These are phyloP conservation scores for Lactarius hatsudake DNA, from an alignment of 768 basidiomycete genomes.

Conservation along the genomic window DNA sequence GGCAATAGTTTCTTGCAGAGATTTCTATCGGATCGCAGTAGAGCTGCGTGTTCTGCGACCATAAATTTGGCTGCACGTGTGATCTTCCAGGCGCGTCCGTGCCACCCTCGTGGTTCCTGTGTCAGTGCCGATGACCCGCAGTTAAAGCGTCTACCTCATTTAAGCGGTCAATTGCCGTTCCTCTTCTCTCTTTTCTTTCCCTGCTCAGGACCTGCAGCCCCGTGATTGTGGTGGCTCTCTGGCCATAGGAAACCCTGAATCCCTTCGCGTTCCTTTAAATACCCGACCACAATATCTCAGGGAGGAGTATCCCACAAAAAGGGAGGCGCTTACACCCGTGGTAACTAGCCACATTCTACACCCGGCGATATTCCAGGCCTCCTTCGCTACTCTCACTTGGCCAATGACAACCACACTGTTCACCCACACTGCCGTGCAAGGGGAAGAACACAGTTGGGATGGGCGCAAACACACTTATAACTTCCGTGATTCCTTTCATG, in stretches of 20 bases:
- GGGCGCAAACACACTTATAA: slow-evolving; percentile 16
- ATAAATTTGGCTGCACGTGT: slow-evolving; percentile 22
- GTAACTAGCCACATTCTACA: slow-evolving; percentile 11
- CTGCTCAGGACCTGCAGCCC: slow-evolving; percentile 11
- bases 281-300: slow-evolving; percentile 8
- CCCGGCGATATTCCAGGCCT: slow-evolving; percentile 2
- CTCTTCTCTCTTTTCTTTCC: slow-evolving; percentile 9
- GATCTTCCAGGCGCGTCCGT: slow-evolving; percentile 26
- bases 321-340: neutral
- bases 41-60: slow-evolving; percentile 17
- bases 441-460: slow-evolving; percentile 5
- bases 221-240: slow-evolving; percentile 1
- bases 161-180: slow-evolving; percentile 13
- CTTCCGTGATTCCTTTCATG: neutral
- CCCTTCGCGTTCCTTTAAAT: slow-evolving; percentile 7
- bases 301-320: slow-evolving; percentile 2
- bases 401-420: slow-evolving; percentile 17
- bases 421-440: slow-evolving; percentile 8
- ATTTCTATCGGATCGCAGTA: slow-evolving; percentile 22
- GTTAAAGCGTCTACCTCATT: slow-evolving; percentile 22
- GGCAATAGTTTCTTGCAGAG: slow-evolving; percentile 21
- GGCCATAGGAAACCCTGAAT: slow-evolving; percentile 3
- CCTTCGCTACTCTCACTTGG: neutral
- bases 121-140: slow-evolving; percentile 11
- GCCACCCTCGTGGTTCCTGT: slow-evolving; percentile 22